These are phyloP conservation scores for Erythrophleum fordii DNA, from an alignment of 306 rosid genomes.

Conservation along the genomic window DNA sequence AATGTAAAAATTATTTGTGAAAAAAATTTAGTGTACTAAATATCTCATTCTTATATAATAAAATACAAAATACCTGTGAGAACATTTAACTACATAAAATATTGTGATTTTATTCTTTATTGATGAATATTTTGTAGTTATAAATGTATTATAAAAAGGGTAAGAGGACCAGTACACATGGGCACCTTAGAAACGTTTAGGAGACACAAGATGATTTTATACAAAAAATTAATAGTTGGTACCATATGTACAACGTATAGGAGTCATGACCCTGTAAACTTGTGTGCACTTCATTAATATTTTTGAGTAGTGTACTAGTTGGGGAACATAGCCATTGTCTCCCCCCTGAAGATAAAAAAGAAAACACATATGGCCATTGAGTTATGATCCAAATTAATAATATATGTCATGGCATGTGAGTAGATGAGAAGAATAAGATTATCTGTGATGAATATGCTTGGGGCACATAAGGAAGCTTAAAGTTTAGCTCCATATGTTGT, in stretches of 20 bases:
- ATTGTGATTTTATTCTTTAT: too few relatives aligned
- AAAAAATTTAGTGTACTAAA: too few relatives aligned
- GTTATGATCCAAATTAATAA: not conserved
- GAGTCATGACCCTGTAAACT: constrained; percentile 20
- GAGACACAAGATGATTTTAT: too few relatives aligned
- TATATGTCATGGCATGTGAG: constrained; percentile 12
- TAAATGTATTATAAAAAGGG: too few relatives aligned
- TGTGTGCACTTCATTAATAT: not conserved
- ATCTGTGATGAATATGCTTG: not conserved
- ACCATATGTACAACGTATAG: not conserved
- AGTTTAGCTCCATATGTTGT: not conserved
- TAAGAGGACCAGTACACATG: not conserved
- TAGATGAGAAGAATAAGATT: constrained; percentile 22
- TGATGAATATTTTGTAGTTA: too few relatives aligned
- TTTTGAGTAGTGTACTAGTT: not conserved
- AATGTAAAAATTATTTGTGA: too few relatives aligned
- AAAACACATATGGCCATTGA: not conserved
- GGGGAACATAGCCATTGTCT: constrained; percentile 4
- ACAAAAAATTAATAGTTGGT: constrained; percentile 29
- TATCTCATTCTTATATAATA: too few relatives aligned
- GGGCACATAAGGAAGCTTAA: constrained; percentile 4
- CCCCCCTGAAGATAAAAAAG: not conserved
- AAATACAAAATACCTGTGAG: too few relatives aligned
- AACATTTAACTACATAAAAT: too few relatives aligned
- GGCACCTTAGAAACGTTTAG: not conserved